Percentiles rank a stretch among this genome's conserved stretches.
Conservation (phyloP, 2,329 filamentous ascomycete genomes). For the Harringtonia lauricola region DNA sequence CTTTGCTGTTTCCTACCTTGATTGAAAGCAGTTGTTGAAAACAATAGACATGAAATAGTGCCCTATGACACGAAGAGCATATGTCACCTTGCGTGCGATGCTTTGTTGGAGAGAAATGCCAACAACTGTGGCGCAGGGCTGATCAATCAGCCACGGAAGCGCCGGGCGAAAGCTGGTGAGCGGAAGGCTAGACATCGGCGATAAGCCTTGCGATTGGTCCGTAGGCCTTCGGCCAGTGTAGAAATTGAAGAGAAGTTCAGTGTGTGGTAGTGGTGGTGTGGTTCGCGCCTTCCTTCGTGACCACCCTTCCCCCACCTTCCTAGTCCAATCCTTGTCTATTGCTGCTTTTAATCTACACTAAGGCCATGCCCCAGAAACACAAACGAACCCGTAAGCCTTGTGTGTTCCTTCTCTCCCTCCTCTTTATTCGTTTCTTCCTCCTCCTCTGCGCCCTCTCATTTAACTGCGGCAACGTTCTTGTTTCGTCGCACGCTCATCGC, state of each 20-base stretch:
- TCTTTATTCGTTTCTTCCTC: background rate
- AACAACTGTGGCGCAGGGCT: background rate
- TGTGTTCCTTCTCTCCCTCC: background rate
- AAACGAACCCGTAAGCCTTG: conserved; percentile 1
- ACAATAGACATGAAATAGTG: background rate
- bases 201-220: conserved; percentile 5
- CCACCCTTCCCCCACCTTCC: conserved; percentile 3
- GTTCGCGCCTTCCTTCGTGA: conserved; percentile 7
- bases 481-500: too few relatives aligned
- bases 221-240: background rate
- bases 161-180: conserved; percentile 7
- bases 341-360: background rate
- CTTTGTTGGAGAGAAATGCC: background rate
- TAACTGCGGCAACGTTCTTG: too few relatives aligned
- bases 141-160: conserved; percentile 7
- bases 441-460: background rate
- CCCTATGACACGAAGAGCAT: too few relatives aligned
- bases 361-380: conserved; percentile 3
- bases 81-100: too few relatives aligned
- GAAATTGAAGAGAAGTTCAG: too few relatives aligned
- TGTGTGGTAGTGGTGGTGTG: conserved; percentile 2
- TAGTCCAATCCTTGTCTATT: background rate
- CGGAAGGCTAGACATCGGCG: conserved; percentile 3
- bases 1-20: background rate
- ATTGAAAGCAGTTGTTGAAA: background rate